A percentile compares a stretch with the other conserved stretches of the same genome.
Conservation (phyloP, 352 stramenopile species). For the Ophiocytium majus region DNA sequence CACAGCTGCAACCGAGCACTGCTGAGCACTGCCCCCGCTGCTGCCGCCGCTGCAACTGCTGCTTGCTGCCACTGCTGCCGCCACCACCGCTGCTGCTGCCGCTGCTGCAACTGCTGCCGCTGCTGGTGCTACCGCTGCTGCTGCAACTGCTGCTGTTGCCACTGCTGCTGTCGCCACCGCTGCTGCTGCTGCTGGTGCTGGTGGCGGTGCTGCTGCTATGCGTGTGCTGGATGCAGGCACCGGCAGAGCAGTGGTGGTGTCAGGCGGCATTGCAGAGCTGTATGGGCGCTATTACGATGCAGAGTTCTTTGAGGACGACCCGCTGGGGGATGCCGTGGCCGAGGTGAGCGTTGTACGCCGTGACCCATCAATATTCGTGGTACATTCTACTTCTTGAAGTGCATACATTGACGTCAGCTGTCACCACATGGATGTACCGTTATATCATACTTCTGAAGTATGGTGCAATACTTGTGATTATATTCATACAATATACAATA, state of each 20-base stretch:
- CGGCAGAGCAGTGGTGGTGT: slow-evolving; percentile 5
- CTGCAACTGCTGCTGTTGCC: background rate
- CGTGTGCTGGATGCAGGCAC: background rate
- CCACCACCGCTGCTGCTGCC: background rate
- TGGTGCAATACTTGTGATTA: too few relatives aligned
- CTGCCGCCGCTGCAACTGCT: background rate
- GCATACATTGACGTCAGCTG: too few relatives aligned
- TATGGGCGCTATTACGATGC: slow-evolving; percentile 25
- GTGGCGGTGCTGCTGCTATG: background rate
- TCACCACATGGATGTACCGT: too few relatives aligned
- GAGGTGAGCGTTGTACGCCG: background rate
- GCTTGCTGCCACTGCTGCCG: background rate
- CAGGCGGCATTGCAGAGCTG: slow-evolving; percentile 8
- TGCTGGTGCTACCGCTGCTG: background rate
- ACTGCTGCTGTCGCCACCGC: background rate
- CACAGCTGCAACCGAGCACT: too few relatives aligned
- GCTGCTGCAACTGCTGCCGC: background rate
- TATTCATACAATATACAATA: too few relatives aligned
- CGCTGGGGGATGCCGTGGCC: background rate
- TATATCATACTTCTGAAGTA: too few relatives aligned
- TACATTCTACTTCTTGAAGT: too few relatives aligned
- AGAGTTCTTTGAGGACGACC: slow-evolving; percentile 25
- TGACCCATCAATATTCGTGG: too few relatives aligned
- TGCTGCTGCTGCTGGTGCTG: background rate
- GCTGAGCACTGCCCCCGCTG: too few relatives aligned